Evolutionary conservation across 495 filamentous ascomycete genomes (phyloP).

Genomic region (Hypoxylon cercidicola): DNA sequence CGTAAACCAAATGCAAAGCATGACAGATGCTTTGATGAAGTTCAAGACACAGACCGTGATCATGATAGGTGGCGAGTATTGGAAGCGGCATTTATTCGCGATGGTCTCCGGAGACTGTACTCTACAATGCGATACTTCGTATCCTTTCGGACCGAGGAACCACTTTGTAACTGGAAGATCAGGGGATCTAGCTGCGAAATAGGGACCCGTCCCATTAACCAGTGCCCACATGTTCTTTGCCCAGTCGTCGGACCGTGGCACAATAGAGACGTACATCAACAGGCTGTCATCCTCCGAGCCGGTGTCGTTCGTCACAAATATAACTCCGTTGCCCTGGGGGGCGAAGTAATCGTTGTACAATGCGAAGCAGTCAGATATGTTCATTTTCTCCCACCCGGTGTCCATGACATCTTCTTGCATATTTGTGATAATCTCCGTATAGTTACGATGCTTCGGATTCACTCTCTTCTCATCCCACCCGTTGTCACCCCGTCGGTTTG

Average conservation of each 20-base stretch:
- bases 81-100: slow-evolving; percentile 27
- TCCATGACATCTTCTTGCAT: slow-evolving; percentile 35
- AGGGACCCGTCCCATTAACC: slow-evolving; percentile 27
- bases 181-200: slow-evolving; percentile 9
- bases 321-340: slow-evolving; percentile 45
- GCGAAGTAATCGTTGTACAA: slow-evolving; percentile 44
- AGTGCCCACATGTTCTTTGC: slow-evolving; percentile 49
- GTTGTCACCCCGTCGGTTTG: slow-evolving; percentile 13
- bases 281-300: slow-evolving; percentile 40
- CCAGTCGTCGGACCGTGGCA: slow-evolving; percentile 43
- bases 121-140: slow-evolving; percentile 39
- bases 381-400: slow-evolving; percentile 25
- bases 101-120: slow-evolving; percentile 34
- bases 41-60: slow-evolving; percentile 34
- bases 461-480: slow-evolving; percentile 34
- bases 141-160: slow-evolving; percentile 34
- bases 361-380: slow-evolving; percentile 40
- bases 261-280: slow-evolving; percentile 42
- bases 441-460: slow-evolving; percentile 20
- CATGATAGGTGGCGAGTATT: slow-evolving; percentile 41
- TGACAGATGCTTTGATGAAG: slow-evolving; percentile 24
- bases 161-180: slow-evolving; percentile 26
- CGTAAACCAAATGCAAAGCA: slow-evolving; percentile 11
- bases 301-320: slow-evolving; percentile 43
- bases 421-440: slow-evolving; percentile 26